Evolutionary conservation across 129 eudicot species (phyloP).

Genomic region (Cynara cardunculus): DNA sequence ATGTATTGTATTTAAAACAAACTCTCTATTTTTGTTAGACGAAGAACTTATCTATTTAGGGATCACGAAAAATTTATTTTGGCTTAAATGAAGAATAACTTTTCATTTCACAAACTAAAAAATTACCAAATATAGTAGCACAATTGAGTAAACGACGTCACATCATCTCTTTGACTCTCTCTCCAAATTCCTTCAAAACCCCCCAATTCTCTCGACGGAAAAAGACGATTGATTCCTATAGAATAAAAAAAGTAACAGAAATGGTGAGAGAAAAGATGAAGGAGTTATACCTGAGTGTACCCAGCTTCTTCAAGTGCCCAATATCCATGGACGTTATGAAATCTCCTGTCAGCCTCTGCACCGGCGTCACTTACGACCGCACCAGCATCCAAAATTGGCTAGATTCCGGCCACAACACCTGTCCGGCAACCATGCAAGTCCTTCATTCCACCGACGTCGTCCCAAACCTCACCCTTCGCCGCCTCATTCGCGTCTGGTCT

Average conservation of each 20-base stretch:
- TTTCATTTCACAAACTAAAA: not conserved
- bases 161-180: not conserved
- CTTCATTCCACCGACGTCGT: slow-evolving; percentile 59
- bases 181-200: slow-evolving; percentile 14
- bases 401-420: slow-evolving; percentile 69
- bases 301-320: slow-evolving; percentile 76
- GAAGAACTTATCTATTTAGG: not conserved
- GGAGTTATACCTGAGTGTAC: slow-evolving; percentile 55
- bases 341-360: slow-evolving; percentile 75
- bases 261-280: slow-evolving; percentile 58
- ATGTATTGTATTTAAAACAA: too few species aligned
- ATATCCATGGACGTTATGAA: slow-evolving; percentile 91
- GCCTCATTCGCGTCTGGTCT: slow-evolving; percentile 73
- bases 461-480: slow-evolving; percentile 79
- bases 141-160: not conserved
- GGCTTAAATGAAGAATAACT: not conserved
- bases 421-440: slow-evolving; percentile 85
- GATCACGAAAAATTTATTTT: not conserved
- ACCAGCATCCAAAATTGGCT: slow-evolving; percentile 76
- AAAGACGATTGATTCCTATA: not conserved
- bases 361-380: slow-evolving; percentile 96
- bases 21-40: not conserved
- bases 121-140: not conserved
- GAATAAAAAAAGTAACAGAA: slow-evolving; percentile 3
- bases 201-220: not conserved